Percentiles rank a stretch among this genome's conserved stretches.
Conservation (phyloP, 495 filamentous ascomycete species). For the Schizothecium vesticola region DNA sequence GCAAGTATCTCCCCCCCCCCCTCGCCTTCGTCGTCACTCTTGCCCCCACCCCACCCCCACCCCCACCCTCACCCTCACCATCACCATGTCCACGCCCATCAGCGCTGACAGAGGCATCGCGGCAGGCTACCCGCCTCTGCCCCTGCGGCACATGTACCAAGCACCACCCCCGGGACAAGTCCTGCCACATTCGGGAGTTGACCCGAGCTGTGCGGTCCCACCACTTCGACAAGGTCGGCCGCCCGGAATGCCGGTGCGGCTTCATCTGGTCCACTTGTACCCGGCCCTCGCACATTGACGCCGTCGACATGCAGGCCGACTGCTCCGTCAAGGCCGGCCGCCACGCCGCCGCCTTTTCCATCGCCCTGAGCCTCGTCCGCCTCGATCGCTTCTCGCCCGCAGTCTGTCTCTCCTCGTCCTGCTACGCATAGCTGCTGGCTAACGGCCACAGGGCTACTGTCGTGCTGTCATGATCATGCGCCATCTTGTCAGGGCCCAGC, state of each 20-base stretch:
- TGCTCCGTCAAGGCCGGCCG: slow-evolving; percentile 14
- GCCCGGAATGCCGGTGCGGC: slow-evolving; percentile 19
- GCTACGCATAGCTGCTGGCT: not conserved
- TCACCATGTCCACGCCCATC: slow-evolving; percentile 3
- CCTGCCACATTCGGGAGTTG: slow-evolving; percentile 21
- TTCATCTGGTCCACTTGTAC: slow-evolving; percentile 22
- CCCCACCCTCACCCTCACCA: too few relatives aligned
- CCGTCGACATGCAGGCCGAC: slow-evolving; percentile 19
- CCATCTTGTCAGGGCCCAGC: slow-evolving; percentile 6
- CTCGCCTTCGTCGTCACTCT: not conserved
- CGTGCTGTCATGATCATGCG: slow-evolving; percentile 22
- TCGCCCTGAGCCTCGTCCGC: slow-evolving; percentile 22
- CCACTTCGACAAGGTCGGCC: slow-evolving; percentile 2
- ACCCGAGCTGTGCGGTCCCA: not conserved
- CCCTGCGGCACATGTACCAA: slow-evolving; percentile 11
- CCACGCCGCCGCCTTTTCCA: slow-evolving; percentile 20
- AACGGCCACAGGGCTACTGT: slow-evolving; percentile 24
- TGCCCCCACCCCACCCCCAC: too few relatives aligned
- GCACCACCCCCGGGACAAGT: slow-evolving; percentile 22
- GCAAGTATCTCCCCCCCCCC: not conserved
- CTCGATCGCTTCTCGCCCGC: slow-evolving; percentile 18
- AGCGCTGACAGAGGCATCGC: not conserved
- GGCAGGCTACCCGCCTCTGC: slow-evolving; percentile 20
- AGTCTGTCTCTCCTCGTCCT: slow-evolving; percentile 8
- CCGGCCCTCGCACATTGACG: slow-evolving; percentile 12